Conservation (phyloP, 1,139 yeast genomes). For the Casaregolazyma lundiana region DNA sequence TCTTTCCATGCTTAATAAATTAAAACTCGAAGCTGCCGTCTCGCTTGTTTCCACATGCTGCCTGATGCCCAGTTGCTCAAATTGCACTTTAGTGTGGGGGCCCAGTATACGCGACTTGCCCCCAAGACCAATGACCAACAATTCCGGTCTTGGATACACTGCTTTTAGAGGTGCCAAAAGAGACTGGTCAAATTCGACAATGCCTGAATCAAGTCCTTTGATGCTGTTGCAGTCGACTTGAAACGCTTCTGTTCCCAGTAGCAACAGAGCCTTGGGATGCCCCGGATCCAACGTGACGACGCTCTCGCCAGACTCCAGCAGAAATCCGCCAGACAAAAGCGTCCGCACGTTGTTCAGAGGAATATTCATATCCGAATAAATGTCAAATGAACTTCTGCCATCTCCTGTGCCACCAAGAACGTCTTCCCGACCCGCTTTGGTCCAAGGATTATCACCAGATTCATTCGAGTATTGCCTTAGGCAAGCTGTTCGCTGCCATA, state of each 20-base stretch:
- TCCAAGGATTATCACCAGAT: slow-evolving; percentile 10
- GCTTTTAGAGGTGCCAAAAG: slow-evolving; percentile 49
- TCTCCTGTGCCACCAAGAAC: slow-evolving; percentile 10
- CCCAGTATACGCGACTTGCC: slow-evolving; percentile 57
- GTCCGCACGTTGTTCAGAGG: slow-evolving; percentile 42
- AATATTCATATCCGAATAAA: slow-evolving; percentile 31
- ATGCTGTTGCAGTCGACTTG: slow-evolving; percentile 48
- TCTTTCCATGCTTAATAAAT: slow-evolving; percentile 73
- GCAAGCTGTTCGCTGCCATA: background rate
- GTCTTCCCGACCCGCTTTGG: slow-evolving; percentile 6
- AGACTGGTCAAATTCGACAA: slow-evolving; percentile 34
- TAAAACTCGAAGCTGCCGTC: slow-evolving; percentile 68
- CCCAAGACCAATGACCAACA: slow-evolving; percentile 68
- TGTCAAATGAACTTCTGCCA: slow-evolving; percentile 18
- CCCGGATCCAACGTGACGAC: slow-evolving; percentile 47
- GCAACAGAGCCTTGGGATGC: slow-evolving; percentile 49
- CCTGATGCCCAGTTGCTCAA: slow-evolving; percentile 60
- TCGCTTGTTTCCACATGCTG: slow-evolving; percentile 62
- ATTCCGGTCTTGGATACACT: slow-evolving; percentile 74
- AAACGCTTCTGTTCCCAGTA: slow-evolving; percentile 59
- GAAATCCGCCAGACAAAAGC: slow-evolving; percentile 43
- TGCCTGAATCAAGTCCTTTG: slow-evolving; percentile 33
- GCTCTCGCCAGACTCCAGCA: slow-evolving; percentile 43
- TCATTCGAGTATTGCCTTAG: no score
- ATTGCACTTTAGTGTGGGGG: slow-evolving; percentile 45